These are phyloP conservation scores for Blastocystis sp. DNA, from an alignment of 352 stramenopile species.

Conservation along the genomic window DNA sequence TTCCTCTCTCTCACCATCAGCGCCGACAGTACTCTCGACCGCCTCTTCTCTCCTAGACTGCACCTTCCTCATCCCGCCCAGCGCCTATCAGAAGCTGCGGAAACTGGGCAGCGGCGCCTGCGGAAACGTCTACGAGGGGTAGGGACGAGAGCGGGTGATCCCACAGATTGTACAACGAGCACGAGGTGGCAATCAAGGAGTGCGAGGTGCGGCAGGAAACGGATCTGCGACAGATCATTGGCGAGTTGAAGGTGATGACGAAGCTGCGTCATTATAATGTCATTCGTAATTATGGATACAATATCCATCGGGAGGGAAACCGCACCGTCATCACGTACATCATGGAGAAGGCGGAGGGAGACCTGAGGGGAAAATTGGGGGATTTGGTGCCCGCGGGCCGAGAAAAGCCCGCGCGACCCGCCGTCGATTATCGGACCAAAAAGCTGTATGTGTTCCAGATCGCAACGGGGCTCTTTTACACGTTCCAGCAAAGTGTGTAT, in stretches of 20 bases:
- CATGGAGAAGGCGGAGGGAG: not conserved
- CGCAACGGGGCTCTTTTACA: not conserved
- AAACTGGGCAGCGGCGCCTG: not conserved
- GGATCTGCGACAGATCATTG: not conserved
- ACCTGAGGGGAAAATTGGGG: not conserved
- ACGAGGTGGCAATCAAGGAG: slow-evolving; percentile 9
- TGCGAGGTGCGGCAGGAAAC: not conserved
- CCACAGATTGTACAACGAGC: not conserved
- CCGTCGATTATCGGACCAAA: not conserved
- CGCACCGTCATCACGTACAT: not conserved
- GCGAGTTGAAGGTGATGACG: not conserved
- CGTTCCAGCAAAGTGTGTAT: not conserved
- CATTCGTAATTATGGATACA: slow-evolving; percentile 16
- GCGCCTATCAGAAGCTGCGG: not conserved
- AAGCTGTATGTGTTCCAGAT: slow-evolving; percentile 33
- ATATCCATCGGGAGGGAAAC: not conserved
- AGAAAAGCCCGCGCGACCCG: not conserved
- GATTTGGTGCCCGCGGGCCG: not conserved
- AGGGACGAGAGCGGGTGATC: not conserved
- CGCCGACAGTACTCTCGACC: not conserved
- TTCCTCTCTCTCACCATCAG: not conserved
- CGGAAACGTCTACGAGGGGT: slow-evolving; percentile 8
- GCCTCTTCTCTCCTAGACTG: not conserved
- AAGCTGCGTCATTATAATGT: not conserved
- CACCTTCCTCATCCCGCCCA: not conserved